Conservation (phyloP, 257 asterid genomes). For the Solanum virginianum region DNA sequence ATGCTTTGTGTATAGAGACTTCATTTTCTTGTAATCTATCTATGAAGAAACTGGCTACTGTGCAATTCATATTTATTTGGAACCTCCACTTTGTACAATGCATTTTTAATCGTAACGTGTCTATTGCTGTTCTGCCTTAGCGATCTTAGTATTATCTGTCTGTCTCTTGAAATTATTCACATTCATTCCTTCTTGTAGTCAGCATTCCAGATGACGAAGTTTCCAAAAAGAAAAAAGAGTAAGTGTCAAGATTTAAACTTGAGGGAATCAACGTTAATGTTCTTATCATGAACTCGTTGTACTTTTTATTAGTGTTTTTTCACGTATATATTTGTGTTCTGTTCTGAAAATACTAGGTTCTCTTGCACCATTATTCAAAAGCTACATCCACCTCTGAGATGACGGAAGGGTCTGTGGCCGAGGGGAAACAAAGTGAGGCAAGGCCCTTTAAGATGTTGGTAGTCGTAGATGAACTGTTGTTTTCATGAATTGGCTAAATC, state of each 20-base stretch:
- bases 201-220: neutral
- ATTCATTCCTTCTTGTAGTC: neutral
- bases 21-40: constrained; percentile 6
- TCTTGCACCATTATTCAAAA: neutral
- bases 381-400: neutral
- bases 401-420: neutral
- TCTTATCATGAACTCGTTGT: neutral
- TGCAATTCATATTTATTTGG: neutral
- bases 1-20: neutral
- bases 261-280: neutral
- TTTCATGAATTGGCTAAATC: neutral
- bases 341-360: neutral
- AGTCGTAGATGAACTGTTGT: neutral
- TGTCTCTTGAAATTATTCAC: neutral
- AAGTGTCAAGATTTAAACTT: neutral
- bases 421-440: neutral
- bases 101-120: neutral
- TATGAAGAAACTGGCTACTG: neutral
- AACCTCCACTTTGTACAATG: neutral
- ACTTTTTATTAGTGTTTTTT: neutral
- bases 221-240: neutral
- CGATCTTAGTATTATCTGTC: neutral
- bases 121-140: neutral
- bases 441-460: neutral
- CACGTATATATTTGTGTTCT: neutral